Evolutionary conservation across 805 yeast genomes (phyloP).

Genomic region (Ogataea sp.): DNA sequence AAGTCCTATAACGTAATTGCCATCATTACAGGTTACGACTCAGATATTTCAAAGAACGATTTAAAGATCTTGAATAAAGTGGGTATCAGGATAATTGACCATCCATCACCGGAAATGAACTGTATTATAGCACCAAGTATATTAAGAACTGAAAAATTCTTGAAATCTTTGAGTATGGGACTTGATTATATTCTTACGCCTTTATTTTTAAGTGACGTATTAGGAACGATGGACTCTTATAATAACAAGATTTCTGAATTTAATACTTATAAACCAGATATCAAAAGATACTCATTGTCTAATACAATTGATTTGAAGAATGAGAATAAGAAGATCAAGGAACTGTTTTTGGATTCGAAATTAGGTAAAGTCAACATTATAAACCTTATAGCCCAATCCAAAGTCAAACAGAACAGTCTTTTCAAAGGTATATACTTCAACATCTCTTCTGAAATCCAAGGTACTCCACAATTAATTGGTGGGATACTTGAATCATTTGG

Average conservation of each 20-base stretch:
- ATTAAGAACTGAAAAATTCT: slow-evolving; percentile 82
- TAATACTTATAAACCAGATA: slow-evolving; percentile 17
- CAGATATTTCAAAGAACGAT: slow-evolving; percentile 36
- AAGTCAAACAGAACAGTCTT: slow-evolving; percentile 14
- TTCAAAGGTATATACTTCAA: slow-evolving; percentile 45
- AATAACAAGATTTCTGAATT: slow-evolving; percentile 16
- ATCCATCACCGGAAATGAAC: slow-evolving; percentile 33
- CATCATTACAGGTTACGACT: slow-evolving; percentile 60
- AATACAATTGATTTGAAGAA: slow-evolving; percentile 24
- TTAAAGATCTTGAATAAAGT: slow-evolving; percentile 31
- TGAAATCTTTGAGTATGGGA: slow-evolving; percentile 55
- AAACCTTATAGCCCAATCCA: slow-evolving; percentile 15
- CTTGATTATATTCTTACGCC: slow-evolving; percentile 50
- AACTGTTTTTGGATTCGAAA: slow-evolving; percentile 22
- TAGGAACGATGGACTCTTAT: slow-evolving; percentile 26
- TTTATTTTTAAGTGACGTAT: slow-evolving; percentile 37
- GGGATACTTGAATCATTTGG: slow-evolving; percentile 60
- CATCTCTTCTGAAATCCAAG: slow-evolving; percentile 50
- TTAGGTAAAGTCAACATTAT: slow-evolving; percentile 11
- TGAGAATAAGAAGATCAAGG: slow-evolving; percentile 18
- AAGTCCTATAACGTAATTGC: slow-evolving; percentile 36
- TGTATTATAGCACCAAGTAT: slow-evolving; percentile 71
- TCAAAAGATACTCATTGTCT: slow-evolving; percentile 19
- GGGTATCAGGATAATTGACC: slow-evolving; percentile 46
- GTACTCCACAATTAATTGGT: slow-evolving; percentile 48